Evolutionary conservation across 306 rosid species (phyloP).

Genomic region (Betula pendula): DNA sequence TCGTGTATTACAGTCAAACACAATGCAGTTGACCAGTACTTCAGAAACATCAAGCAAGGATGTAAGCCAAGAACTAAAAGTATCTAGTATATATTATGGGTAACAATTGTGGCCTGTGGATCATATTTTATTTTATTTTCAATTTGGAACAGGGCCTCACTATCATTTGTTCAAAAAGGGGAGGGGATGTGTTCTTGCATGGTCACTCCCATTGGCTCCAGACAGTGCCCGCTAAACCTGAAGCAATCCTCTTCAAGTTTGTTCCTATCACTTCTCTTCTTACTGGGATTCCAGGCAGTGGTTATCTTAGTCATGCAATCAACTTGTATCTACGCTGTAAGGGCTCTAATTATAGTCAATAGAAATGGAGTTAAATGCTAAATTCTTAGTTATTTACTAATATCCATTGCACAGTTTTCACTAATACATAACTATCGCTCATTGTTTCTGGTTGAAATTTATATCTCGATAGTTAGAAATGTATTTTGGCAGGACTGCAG

Average conservation of each 20-base stretch:
- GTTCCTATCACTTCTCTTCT: slow-evolving; percentile 90
- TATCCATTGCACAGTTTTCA: slow-evolving; percentile 23
- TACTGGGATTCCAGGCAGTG: slow-evolving; percentile 92
- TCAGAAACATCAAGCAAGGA: slow-evolving; percentile 96
- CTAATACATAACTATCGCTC: not conserved
- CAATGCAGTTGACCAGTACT: slow-evolving; percentile 73
- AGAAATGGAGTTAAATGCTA: not conserved
- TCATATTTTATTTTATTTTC: slow-evolving; percentile 4
- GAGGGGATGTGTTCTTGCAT: slow-evolving; percentile 72
- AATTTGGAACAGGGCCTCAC: slow-evolving; percentile 70
- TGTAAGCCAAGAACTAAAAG: slow-evolving; percentile 53
- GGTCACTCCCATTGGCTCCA: slow-evolving; percentile 90
- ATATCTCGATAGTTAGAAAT: not conserved
- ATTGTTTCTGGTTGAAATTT: not conserved
- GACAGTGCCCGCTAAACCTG: slow-evolving; percentile 78
- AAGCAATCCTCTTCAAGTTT: slow-evolving; percentile 75
- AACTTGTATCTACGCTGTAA: slow-evolving; percentile 94
- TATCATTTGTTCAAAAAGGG: slow-evolving; percentile 73
- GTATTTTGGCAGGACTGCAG: not conserved
- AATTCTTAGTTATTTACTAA: slow-evolving; percentile 7
- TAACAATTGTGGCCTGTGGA: slow-evolving; percentile 20
- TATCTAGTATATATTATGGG: slow-evolving; percentile 12
- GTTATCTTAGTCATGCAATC: slow-evolving; percentile 97
- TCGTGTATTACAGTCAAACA: slow-evolving; percentile 80
- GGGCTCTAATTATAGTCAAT: slow-evolving; percentile 26